Evolutionary conservation across 768 basidiomycete genomes (phyloP).

Genomic region (Mycena maculata): DNA sequence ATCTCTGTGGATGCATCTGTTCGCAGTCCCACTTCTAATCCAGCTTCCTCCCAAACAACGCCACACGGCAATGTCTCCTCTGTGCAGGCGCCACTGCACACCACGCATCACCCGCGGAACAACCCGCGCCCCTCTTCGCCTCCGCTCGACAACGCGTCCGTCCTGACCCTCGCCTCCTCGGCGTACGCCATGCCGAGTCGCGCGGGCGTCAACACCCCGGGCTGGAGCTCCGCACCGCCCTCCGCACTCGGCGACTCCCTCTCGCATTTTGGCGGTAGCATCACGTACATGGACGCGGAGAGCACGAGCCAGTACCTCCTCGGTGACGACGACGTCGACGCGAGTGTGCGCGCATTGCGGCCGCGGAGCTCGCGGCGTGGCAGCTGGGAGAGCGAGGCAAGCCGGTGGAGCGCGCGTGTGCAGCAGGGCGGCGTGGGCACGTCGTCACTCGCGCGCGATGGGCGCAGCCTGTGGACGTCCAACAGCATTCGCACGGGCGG

Average conservation of each 20-base stretch:
- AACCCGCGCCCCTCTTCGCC: constrained; percentile 95
- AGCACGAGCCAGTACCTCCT: constrained; percentile 75
- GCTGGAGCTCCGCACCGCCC: constrained; percentile 57
- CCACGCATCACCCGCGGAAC: constrained; percentile 92
- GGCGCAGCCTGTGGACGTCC: constrained; percentile 66
- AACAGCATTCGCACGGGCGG: constrained; percentile 71
- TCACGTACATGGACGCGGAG: constrained; percentile 68
- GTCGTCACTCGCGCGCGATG: constrained; percentile 60
- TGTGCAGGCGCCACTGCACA: constrained; percentile 89
- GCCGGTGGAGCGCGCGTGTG: constrained; percentile 86
- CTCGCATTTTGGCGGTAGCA: constrained; percentile 78
- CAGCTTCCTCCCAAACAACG: constrained; percentile 40
- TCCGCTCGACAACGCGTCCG: constrained; percentile 91
- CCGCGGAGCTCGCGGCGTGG: constrained; percentile 87
- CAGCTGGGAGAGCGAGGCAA: constrained; percentile 93
- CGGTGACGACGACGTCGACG: constrained; percentile 83
- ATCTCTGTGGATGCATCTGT: constrained; percentile 49
- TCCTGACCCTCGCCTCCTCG: constrained; percentile 93
- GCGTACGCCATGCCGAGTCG: constrained; percentile 83
- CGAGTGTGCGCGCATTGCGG: constrained; percentile 89
- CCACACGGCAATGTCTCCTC: constrained; percentile 45
- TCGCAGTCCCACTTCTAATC: constrained; percentile 49
- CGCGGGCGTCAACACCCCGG: constrained; percentile 54
- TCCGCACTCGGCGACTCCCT: constrained; percentile 72
- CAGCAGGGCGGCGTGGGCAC: constrained; percentile 57